phyloP scores from a whole-genome alignment of 129 eudicot species.

The Calendula officinalis region DNA sequence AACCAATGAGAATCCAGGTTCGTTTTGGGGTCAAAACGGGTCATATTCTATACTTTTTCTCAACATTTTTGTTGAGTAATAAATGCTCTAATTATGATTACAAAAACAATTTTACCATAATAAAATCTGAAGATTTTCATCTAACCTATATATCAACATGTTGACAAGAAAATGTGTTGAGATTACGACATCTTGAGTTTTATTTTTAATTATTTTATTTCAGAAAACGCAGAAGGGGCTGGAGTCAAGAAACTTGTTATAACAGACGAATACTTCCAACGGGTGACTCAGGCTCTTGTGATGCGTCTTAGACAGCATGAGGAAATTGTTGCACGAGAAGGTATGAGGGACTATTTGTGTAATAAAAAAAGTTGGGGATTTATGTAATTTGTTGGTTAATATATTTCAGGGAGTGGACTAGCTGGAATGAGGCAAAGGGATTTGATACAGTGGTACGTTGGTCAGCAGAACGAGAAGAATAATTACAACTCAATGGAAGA shows the following conservation, averaged over 20 bases:
- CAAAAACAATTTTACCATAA: too few relatives aligned
- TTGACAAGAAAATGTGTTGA: too few relatives aligned
- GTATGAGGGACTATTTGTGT: slow-evolving; percentile 23
- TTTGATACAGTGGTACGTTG: slow-evolving; percentile 79
- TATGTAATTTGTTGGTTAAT: not conserved
- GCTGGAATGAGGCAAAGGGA: slow-evolving; percentile 96
- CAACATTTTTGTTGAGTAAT: too few relatives aligned
- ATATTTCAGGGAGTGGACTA: slow-evolving; percentile 55
- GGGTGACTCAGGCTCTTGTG: slow-evolving; percentile 89
- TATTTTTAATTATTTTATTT: slow-evolving; percentile 12
- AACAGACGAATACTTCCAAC: slow-evolving; percentile 87
- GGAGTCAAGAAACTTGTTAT: slow-evolving; percentile 66
- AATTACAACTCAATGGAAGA: slow-evolving; percentile 60
- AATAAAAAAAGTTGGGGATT: too few relatives aligned
- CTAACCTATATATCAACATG: too few relatives aligned
- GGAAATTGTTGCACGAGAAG: slow-evolving; percentile 65
- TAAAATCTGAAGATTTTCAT: too few relatives aligned
- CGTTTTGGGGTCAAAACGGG: not conserved
- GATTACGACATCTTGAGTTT: too few relatives aligned
- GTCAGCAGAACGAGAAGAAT: slow-evolving; percentile 66
- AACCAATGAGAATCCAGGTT: slow-evolving; percentile 44
- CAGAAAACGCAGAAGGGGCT: slow-evolving; percentile 55
- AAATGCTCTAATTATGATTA: too few relatives aligned
- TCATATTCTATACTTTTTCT: too few relatives aligned
- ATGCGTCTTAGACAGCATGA: slow-evolving; percentile 96